Evolutionary conservation across 345 rosid species (phyloP), one percentile per base, ranked within the genome.

Genomic region (Bruguiera gymnorhiza): DNA sequence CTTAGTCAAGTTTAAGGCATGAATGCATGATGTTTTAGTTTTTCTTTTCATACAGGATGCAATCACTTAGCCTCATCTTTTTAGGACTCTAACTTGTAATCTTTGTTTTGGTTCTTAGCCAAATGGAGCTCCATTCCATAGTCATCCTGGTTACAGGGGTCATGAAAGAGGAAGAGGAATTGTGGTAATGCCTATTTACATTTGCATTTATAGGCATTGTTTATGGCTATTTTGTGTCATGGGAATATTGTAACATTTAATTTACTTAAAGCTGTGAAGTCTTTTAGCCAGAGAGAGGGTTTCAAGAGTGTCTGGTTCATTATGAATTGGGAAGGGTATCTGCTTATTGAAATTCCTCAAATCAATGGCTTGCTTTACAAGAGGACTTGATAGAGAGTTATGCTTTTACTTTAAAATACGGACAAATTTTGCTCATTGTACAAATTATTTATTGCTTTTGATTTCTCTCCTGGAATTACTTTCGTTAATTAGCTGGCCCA

Each of bases 161-260:
- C 89, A 81, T 16, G 97, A 80, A 73, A 81, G 98, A 80, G 98
- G 95, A 79, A 85, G 97, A 82, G 97, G 97, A 81, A 70, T 77
- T 71, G 85, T 88, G 98, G 98, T 93, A 93, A 65, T 30, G 31
- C 48, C n/a, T 39, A 39, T 55, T n/a, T 3, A n/a, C 27, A 8
- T 26, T 23, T 2, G 13, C 58, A 20, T 54, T 54, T 54, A 2
- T 54, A 8, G 21, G 58, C 24, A 34, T 34, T 34, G 37, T 34
- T 34, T 34, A 34, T 34, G 37, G 37, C 37, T 34, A 34, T 34
- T 34, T 34, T 34, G 37, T 34, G 37, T 34, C 37, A 7, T 34
- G 8, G 37, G 37, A 34, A 34, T 34, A 34, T 7, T 34, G 37
- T 34, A 7, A 34, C 37, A 34, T 7, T 34, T 34, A 34, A 34